These are phyloP conservation scores for Eucalyptus sp. DNA, from an alignment of 345 rosid species.

Conservation along the genomic window DNA sequence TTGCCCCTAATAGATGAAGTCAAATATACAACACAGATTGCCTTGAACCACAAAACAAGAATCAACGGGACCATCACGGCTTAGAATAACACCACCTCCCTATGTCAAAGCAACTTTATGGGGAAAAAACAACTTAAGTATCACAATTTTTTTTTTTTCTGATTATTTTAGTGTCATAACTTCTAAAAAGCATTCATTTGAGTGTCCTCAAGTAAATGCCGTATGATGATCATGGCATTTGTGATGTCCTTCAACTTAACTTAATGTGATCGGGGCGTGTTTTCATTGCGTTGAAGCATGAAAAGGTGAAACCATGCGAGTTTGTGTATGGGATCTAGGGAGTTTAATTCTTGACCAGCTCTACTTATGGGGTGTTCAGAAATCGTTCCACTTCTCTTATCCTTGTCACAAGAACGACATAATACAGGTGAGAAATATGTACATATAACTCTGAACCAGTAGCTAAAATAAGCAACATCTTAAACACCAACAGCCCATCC, in stretches of 20 bases:
- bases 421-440: not conserved
- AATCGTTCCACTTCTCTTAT: not conserved
- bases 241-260: not conserved
- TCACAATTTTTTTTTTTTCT: not conserved
- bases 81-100: not conserved
- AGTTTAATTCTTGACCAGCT: not conserved
- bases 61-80: not conserved
- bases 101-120: not conserved
- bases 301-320: not conserved
- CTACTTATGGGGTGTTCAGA: not conserved
- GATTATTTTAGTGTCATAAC: not conserved
- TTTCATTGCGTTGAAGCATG: not conserved
- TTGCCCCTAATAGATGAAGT: not conserved
- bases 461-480: not conserved
- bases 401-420: not conserved
- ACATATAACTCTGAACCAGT: not conserved
- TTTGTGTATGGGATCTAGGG: not conserved
- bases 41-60: not conserved
- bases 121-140: not conserved
- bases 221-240: too few species aligned
- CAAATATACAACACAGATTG: not conserved
- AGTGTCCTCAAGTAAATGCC: not conserved
- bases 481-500: not conserved
- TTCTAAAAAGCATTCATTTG: not conserved
- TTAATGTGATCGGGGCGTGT: not conserved